Conservation (phyloP, 345 rosid genomes). For the Microcos paniculata region DNA sequence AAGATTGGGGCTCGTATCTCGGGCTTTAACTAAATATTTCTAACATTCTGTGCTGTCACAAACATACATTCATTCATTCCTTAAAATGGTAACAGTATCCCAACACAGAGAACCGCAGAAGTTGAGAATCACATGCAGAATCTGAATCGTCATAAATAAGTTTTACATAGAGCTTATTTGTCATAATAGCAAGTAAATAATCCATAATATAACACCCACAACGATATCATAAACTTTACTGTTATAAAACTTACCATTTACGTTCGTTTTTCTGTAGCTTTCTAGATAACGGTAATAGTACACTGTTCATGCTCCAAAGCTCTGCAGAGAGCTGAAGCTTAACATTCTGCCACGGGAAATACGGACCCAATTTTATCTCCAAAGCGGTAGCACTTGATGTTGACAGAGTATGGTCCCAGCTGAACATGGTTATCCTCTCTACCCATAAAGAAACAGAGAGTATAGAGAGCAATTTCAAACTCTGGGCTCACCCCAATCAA, state of each 20-base stretch:
- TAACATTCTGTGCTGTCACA: too few species aligned
- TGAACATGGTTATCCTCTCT: slow-evolving; percentile 73
- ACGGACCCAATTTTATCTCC: slow-evolving; percentile 72
- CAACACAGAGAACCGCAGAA: neutral
- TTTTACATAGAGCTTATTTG: neutral
- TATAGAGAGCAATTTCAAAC: slow-evolving; percentile 85
- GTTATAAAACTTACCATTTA: neutral
- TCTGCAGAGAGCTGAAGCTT: slow-evolving; percentile 17
- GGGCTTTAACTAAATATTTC: too few species aligned
- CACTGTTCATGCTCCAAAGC: neutral
- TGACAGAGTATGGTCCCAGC: slow-evolving; percentile 83
- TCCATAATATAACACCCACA: neutral
- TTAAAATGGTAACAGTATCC: neutral
- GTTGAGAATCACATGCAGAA: neutral
- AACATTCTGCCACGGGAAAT: slow-evolving; percentile 68
- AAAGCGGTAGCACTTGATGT: slow-evolving; percentile 85
- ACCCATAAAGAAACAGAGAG: slow-evolving; percentile 75
- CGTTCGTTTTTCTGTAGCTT: neutral
- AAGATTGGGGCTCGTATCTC: too few species aligned
- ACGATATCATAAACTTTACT: neutral
- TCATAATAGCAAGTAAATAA: neutral
- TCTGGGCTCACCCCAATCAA: slow-evolving; percentile 86
- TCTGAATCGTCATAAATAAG: neutral
- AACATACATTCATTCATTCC: too few species aligned
- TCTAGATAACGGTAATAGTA: neutral